Conservation (phyloP, 139 green algal species). For the Chlorella vulgaris region DNA sequence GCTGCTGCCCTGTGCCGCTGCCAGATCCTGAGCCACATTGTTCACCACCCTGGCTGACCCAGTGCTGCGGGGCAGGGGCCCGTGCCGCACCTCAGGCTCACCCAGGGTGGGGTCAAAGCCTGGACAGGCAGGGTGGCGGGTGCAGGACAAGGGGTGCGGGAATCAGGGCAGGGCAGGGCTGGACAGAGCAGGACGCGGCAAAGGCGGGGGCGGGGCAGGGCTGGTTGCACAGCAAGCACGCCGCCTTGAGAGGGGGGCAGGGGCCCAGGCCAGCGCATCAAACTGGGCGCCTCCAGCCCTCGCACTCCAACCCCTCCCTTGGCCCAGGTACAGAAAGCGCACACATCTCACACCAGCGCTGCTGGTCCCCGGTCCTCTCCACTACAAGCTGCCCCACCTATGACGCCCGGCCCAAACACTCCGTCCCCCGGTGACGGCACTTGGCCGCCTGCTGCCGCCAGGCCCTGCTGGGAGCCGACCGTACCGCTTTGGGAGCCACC, state of each 20-base stretch:
- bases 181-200: too few relatives aligned
- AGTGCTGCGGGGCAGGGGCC: not conserved
- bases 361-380: too few relatives aligned
- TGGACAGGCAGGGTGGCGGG: not conserved
- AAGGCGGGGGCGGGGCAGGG: too few relatives aligned
- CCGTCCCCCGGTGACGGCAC: not conserved
- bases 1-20: slow-evolving; percentile 49
- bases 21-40: slow-evolving; percentile 44
- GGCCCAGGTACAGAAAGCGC: too few relatives aligned
- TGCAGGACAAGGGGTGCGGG: not conserved
- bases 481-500: slow-evolving; percentile 53
- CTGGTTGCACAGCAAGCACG: too few relatives aligned
- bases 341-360: too few relatives aligned
- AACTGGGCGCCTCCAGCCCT: too few relatives aligned
- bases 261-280: not conserved
- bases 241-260: too few relatives aligned
- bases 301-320: too few relatives aligned
- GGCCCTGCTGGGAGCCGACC: slow-evolving; percentile 23
- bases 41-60: slow-evolving; percentile 1
- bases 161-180: too few relatives aligned
- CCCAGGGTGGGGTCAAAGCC: slow-evolving; percentile 45
- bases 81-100: slow-evolving; percentile 24
- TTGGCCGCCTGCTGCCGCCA: slow-evolving; percentile 8
- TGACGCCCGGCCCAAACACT: slow-evolving; percentile 39
- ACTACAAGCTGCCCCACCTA: too few relatives aligned